phyloP scores from a whole-genome alignment of 352 stramenopile species.

The Globisporangium camurandrum region DNA sequence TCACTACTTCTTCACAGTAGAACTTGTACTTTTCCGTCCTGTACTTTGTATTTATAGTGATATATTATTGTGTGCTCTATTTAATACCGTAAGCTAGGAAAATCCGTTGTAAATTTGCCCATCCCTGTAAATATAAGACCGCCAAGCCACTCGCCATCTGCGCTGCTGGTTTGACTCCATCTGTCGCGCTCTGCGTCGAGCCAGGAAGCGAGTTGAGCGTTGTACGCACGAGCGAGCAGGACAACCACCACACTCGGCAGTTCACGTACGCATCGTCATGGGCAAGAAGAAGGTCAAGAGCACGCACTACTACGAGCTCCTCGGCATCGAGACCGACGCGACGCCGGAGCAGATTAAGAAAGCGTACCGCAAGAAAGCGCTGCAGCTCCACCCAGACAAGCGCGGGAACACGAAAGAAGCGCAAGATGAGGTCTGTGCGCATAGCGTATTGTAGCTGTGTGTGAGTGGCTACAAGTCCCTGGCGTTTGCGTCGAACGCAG shows the following conservation, averaged over 20 bases:
- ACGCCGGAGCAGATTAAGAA: constrained; percentile 88
- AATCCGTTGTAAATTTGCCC: too few species aligned
- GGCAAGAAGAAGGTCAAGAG: constrained; percentile 62
- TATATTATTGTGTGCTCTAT: too few species aligned
- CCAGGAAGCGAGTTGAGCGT: too few species aligned
- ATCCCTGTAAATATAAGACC: too few species aligned
- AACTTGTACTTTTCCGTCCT: too few species aligned
- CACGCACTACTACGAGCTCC: constrained; percentile 77
- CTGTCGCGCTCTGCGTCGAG: too few species aligned
- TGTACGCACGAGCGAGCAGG: too few species aligned
- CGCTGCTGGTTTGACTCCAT: too few species aligned
- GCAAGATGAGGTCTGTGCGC: constrained; percentile 49
- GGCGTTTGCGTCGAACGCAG: background rate
- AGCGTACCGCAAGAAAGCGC: constrained; percentile 85
- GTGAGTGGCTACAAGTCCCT: background rate
- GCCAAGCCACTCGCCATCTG: too few species aligned
- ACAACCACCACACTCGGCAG: background rate
- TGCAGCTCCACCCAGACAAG: constrained; percentile 91
- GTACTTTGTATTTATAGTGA: too few species aligned
- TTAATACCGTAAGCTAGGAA: too few species aligned
- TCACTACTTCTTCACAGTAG: too few species aligned
- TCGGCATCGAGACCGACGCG: constrained; percentile 65
- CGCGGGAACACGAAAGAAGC: constrained; percentile 72
- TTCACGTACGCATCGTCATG: background rate
- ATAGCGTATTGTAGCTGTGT: constrained; percentile 9